Evolutionary conservation across 371 early-diverging fungal species (phyloP).

Genomic region (Fennellomyces sp.): DNA sequence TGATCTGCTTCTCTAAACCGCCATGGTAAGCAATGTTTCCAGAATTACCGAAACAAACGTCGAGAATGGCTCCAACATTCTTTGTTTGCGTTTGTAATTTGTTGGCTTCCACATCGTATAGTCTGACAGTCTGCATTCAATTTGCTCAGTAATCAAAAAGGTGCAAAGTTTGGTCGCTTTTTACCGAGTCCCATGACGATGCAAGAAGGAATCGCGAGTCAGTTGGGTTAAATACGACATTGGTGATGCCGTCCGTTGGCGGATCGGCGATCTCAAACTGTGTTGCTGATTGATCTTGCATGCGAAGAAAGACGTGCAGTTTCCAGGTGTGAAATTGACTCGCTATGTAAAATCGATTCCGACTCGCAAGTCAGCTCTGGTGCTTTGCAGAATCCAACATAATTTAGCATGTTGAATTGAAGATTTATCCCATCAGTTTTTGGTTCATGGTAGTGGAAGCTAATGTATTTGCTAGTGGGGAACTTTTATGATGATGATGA

Average conservation of each 20-base stretch:
- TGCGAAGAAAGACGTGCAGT: slow-evolving; percentile 7
- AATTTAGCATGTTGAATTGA: too few relatives aligned
- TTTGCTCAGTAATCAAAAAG: background rate
- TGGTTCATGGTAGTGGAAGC: too few relatives aligned
- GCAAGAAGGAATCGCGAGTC: slow-evolving; percentile 70
- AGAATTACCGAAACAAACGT: slow-evolving; percentile 64
- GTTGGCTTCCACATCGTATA: slow-evolving; percentile 79
- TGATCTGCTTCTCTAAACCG: slow-evolving; percentile 69
- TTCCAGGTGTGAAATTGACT: background rate
- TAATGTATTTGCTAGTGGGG: too few relatives aligned
- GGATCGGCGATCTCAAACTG: slow-evolving; percentile 79
- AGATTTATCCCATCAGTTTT: too few relatives aligned
- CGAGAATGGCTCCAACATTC: slow-evolving; percentile 74
- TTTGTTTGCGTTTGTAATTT: slow-evolving; percentile 53
- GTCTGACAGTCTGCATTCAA: slow-evolving; percentile 64
- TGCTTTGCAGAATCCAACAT: too few relatives aligned
- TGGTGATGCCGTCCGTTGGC: slow-evolving; percentile 88
- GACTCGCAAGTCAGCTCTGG: too few relatives aligned
- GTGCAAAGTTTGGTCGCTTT: background rate
- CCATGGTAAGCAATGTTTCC: slow-evolving; percentile 64
- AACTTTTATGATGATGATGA: too few relatives aligned
- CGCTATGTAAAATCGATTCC: too few relatives aligned
- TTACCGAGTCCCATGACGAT: slow-evolving; percentile 91
- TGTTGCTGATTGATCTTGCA: slow-evolving; percentile 24
- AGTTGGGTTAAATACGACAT: slow-evolving; percentile 68